Conservation (phyloP, 495 filamentous ascomycete species). For the Trichoderma reesei region DNA sequence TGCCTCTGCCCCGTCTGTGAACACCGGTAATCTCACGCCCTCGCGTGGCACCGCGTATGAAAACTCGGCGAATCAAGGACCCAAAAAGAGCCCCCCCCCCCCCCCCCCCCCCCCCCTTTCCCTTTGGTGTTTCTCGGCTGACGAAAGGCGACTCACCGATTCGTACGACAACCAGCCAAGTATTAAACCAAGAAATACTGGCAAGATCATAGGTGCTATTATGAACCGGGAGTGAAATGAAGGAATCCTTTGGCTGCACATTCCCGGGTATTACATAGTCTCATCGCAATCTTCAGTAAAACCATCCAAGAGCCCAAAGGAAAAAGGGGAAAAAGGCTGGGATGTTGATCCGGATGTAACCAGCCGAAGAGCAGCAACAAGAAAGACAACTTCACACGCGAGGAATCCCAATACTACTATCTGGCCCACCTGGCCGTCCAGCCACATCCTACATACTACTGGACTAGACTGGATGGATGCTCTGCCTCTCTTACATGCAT, state of each 20-base stretch:
- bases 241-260: background rate
- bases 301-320: background rate
- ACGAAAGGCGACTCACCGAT: too few species aligned
- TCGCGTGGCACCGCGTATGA: too few species aligned
- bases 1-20: too few species aligned
- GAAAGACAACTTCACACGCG: background rate
- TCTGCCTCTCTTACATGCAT: too few species aligned
- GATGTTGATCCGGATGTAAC: background rate
- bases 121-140: too few species aligned
- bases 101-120: too few species aligned
- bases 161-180: too few species aligned
- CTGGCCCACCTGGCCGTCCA: background rate
- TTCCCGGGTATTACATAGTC: background rate
- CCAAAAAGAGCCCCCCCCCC: background rate
- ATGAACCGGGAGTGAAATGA: too few species aligned
- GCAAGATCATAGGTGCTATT: too few species aligned
- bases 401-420: background rate
- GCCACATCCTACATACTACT: background rate
- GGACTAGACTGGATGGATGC: too few species aligned
- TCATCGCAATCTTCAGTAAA: background rate
- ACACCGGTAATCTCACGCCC: too few species aligned
- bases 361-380: background rate
- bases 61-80: background rate
- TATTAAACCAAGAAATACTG: too few species aligned
- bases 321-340: background rate